These are phyloP conservation scores for Blepharisma japonicum DNA, from an alignment of 73 alveolate genomes.

Conservation along the genomic window DNA sequence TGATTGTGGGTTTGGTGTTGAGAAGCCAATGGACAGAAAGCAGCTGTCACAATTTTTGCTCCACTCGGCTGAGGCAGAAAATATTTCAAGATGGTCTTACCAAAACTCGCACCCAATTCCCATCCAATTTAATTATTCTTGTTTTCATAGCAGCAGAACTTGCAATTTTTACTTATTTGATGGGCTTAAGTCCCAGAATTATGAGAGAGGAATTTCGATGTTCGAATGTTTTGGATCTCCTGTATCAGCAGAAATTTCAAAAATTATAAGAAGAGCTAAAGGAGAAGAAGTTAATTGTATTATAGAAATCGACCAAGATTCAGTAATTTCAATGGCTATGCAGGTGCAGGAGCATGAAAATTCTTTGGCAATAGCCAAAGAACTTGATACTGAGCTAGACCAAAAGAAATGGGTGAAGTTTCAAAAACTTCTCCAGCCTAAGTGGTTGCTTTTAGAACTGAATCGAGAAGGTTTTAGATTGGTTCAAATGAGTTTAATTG, in stretches of 20 bases:
- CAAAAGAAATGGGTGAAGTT: conserved; percentile 21
- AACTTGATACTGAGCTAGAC: conserved; percentile 5
- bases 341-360: neutral
- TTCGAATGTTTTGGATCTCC: conserved; percentile 18
- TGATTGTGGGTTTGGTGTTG: conserved; percentile 17
- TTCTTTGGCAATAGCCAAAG: neutral
- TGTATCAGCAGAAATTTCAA: neutral
- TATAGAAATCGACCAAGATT: neutral
- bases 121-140: neutral
- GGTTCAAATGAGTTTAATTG: too few relatives aligned
- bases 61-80: neutral
- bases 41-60: conserved; percentile 9
- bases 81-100: conserved; percentile 7
- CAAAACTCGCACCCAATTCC: conserved; percentile 14
- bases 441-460: neutral
- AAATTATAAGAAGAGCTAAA: neutral
- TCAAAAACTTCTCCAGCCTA: neutral
- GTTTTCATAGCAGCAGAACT: neutral
- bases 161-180: conserved; percentile 6
- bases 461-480: too few relatives aligned
- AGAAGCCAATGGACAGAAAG: conserved; percentile 15
- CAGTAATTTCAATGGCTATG: neutral
- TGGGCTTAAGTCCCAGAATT: conserved; percentile 8
- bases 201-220: conserved; percentile 9
- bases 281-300: conserved; percentile 7